phyloP scores from a whole-genome alignment of 2,329 filamentous ascomycete genomes.

The Cercospora canescens region DNA sequence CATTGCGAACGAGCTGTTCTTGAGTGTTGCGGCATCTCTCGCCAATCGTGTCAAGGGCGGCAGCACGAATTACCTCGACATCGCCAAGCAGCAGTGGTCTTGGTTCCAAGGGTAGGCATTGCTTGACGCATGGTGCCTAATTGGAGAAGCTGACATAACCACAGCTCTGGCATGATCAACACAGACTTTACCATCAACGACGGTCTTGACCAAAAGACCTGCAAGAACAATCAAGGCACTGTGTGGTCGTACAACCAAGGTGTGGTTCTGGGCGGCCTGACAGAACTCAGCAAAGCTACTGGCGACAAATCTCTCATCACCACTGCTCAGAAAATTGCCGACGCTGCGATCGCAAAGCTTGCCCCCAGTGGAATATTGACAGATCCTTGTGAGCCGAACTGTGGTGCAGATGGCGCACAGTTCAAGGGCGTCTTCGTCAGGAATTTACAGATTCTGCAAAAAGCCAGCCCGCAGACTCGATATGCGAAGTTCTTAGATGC shows the following conservation, averaged over 20 bases:
- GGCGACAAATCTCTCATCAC: constrained; percentile 35
- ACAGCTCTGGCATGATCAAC: constrained; percentile 51
- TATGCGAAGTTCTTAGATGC: constrained; percentile 57
- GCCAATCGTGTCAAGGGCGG: constrained; percentile 50
- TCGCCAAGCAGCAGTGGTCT: constrained; percentile 50
- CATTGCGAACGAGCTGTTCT: constrained; percentile 59
- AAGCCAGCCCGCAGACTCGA: constrained; percentile 48
- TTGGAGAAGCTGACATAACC: neutral
- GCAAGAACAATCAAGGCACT: constrained; percentile 52
- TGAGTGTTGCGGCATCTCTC: constrained; percentile 56
- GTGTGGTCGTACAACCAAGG: constrained; percentile 59
- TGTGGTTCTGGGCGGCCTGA: constrained; percentile 59
- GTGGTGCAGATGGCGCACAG: constrained; percentile 51
- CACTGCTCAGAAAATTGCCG: constrained; percentile 41
- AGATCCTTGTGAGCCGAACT: constrained; percentile 40
- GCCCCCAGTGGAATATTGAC: constrained; percentile 42
- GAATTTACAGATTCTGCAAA: constrained; percentile 61
- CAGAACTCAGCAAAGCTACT: constrained; percentile 50
- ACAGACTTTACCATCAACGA: constrained; percentile 54
- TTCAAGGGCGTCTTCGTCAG: constrained; percentile 74
- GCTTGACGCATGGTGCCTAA: neutral
- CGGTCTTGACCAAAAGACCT: constrained; percentile 49
- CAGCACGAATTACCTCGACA: constrained; percentile 43
- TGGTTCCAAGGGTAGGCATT: constrained; percentile 48
- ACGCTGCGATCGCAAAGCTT: constrained; percentile 41